phyloP scores from a whole-genome alignment of 768 basidiomycete species.

The Boletus vermiculosoides region DNA sequence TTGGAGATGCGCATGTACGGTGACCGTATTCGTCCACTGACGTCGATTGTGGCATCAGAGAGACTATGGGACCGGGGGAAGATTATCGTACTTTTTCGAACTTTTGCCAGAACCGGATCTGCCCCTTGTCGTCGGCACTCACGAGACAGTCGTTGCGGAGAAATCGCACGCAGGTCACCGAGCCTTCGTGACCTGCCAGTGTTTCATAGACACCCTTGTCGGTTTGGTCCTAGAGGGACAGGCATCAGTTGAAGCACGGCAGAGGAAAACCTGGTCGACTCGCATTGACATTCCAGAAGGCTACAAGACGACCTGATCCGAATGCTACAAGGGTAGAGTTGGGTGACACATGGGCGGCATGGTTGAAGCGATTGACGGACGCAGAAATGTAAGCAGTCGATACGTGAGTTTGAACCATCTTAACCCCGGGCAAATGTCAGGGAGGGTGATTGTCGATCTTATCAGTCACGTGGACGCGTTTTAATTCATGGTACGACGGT shows the following conservation, averaged over 20 bases:
- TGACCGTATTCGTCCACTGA: slow-evolving; percentile 56
- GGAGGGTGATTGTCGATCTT: slow-evolving; percentile 10
- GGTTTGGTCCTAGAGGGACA: slow-evolving; percentile 39
- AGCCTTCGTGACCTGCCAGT: slow-evolving; percentile 69
- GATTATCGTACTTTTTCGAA: slow-evolving; percentile 25
- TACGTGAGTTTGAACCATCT: slow-evolving; percentile 12
- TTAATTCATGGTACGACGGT: background rate
- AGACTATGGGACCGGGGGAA: slow-evolving; percentile 8
- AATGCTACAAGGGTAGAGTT: slow-evolving; percentile 47
- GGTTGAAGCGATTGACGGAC: slow-evolving; percentile 46
- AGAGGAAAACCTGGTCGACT: slow-evolving; percentile 17
- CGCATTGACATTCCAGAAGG: slow-evolving; percentile 59
- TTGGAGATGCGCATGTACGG: slow-evolving; percentile 59
- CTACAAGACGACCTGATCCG: slow-evolving; percentile 53
- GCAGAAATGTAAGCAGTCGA: slow-evolving; percentile 46
- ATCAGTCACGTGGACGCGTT: slow-evolving; percentile 14
- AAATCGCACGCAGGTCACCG: slow-evolving; percentile 79
- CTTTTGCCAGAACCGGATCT: slow-evolving; percentile 58
- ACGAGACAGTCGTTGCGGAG: slow-evolving; percentile 50
- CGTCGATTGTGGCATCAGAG: slow-evolving; percentile 5
- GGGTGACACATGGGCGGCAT: slow-evolving; percentile 37
- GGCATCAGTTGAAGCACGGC: background rate
- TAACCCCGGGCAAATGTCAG: background rate
- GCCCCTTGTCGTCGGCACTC: slow-evolving; percentile 77
- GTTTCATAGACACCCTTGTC: slow-evolving; percentile 64